These are phyloP conservation scores for Strobilomyces dryophilus DNA, from an alignment of 768 basidiomycete genomes.

Conservation along the genomic window DNA sequence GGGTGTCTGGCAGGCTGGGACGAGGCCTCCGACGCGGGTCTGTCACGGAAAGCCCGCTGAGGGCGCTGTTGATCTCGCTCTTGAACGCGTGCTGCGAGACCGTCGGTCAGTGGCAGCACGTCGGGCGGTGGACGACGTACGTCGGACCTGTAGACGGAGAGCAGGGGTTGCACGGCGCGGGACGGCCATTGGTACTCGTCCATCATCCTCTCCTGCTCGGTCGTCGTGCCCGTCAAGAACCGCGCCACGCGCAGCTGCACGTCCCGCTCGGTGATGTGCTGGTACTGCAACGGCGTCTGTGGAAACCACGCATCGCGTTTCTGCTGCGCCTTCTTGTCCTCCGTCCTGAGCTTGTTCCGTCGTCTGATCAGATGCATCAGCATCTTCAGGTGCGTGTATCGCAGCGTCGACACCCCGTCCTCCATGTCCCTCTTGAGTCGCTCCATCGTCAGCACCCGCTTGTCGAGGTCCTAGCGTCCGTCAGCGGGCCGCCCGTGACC, in stretches of 20 bases:
- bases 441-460: constrained; percentile 13
- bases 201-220: constrained; percentile 44
- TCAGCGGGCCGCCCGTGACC: no score
- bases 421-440: constrained; percentile 24
- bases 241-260: constrained; percentile 47
- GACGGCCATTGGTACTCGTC: constrained; percentile 50
- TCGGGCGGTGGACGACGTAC: constrained; percentile 30
- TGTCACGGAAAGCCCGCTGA: constrained; percentile 14
- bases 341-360: constrained; percentile 6
- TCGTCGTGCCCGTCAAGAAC: no score
- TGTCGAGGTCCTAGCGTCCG: constrained; percentile 20
- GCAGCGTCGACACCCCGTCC: constrained; percentile 26
- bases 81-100: constrained; percentile 18
- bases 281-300: constrained; percentile 24
- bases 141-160: constrained; percentile 36
- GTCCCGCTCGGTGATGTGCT: constrained; percentile 35
- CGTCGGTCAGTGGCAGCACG: background rate
- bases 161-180: constrained; percentile 43
- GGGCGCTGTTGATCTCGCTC: constrained; percentile 14
- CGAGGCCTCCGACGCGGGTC: constrained; percentile 27
- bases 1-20: no score
- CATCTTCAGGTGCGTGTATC: constrained; percentile 30
- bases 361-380: constrained; percentile 15
- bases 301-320: constrained; percentile 35
- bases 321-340: constrained; percentile 22